These are phyloP conservation scores for Blastocystis sp. DNA, from an alignment of 352 stramenopile genomes.

Conservation along the genomic window DNA sequence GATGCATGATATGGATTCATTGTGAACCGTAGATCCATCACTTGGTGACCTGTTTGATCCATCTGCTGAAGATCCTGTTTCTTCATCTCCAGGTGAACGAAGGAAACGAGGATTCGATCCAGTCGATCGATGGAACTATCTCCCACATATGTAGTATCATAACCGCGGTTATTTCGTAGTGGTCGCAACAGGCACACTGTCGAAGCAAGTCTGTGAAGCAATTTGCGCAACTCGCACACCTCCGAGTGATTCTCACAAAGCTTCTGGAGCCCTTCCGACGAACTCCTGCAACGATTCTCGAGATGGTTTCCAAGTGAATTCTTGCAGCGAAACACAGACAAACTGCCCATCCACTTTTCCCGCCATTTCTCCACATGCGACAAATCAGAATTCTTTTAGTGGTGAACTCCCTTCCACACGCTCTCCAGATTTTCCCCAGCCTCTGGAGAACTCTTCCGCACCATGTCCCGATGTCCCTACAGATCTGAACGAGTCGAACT, in stretches of 20 bases:
- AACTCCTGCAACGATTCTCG: neutral
- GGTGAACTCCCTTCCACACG: too few relatives aligned
- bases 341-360: neutral
- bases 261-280: too few relatives aligned
- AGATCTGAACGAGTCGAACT: neutral
- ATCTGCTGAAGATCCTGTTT: slow-evolving; percentile 20
- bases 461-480: neutral
- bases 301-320: neutral
- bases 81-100: neutral
- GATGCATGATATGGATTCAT: neutral
- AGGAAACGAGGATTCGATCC: neutral
- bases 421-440: too few relatives aligned
- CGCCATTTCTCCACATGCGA: neutral
- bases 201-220: neutral
- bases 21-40: neutral
- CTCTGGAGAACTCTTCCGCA: too few relatives aligned
- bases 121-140: neutral
- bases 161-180: neutral
- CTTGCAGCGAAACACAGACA: too few relatives aligned
- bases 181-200: slow-evolving; percentile 10
- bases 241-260: neutral
- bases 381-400: neutral
- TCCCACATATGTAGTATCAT: neutral
- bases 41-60: slow-evolving; percentile 37
- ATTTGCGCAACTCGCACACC: neutral